Conservation (phyloP, 2,329 filamentous ascomycete genomes). For the Ambrosiella cleistominuta region DNA sequence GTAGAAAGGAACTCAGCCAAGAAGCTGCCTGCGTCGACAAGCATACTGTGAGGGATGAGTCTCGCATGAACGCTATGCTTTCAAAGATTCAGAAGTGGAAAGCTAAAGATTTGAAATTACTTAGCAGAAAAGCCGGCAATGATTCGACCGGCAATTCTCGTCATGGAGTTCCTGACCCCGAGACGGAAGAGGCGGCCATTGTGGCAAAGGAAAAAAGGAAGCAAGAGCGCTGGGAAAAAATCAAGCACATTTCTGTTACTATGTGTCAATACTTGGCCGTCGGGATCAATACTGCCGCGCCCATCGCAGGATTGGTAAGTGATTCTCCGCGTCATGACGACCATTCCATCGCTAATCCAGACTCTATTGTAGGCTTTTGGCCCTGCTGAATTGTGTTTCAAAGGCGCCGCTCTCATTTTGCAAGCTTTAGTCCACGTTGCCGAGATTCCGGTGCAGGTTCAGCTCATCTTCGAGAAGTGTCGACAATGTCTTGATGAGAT, state of each 20-base stretch:
- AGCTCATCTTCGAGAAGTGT: neutral
- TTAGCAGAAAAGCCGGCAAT: too few species aligned
- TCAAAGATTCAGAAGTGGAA: too few species aligned
- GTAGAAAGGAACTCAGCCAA: neutral
- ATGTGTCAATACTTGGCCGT: neutral
- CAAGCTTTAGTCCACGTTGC: neutral
- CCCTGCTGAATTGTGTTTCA: slow-evolving; percentile 5
- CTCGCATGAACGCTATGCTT: too few species aligned
- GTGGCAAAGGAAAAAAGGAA: too few species aligned
- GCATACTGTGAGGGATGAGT: neutral
- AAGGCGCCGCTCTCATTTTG: slow-evolving; percentile 1
- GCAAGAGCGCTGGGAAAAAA: too few species aligned
- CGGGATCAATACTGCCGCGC: neutral
- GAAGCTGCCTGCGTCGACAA: neutral
- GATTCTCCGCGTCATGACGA: neutral
- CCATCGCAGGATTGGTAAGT: slow-evolving; percentile 1
- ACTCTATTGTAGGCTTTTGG: neutral
- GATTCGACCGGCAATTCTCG: too few species aligned
- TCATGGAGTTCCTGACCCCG: too few species aligned
- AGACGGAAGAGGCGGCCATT: too few species aligned
- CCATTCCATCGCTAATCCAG: neutral
- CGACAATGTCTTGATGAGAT: neutral
- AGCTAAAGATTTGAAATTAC: too few species aligned
- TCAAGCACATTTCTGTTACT: neutral
- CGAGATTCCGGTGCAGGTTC: slow-evolving; percentile 1